phyloP scores from a whole-genome alignment of 768 basidiomycete genomes.

The Tylopilus rubrobrunneus region DNA sequence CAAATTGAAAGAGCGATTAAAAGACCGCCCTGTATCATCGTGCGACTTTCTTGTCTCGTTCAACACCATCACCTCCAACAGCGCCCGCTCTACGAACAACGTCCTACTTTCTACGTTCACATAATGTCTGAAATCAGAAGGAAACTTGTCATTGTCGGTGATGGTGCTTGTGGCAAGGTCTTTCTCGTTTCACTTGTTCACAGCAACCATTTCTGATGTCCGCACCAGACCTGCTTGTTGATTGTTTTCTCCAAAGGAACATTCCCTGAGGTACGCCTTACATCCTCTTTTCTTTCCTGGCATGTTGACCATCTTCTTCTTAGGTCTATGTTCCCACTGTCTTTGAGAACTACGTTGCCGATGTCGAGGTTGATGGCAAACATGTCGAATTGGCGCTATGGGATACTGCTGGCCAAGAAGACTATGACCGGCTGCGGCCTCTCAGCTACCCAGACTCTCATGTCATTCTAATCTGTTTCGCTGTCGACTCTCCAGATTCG shows the following conservation, averaged over 20 bases:
- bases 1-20: slow-evolving; percentile 32
- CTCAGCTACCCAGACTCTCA: slow-evolving; percentile 99
- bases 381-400: slow-evolving; percentile 97
- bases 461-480: slow-evolving; percentile 99
- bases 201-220: slow-evolving; percentile 18
- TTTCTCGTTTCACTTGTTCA: slow-evolving; percentile 1
- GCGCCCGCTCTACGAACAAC: slow-evolving; percentile 31
- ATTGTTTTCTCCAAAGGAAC: slow-evolving; percentile 97
- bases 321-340: slow-evolving; percentile 99
- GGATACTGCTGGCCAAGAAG: slow-evolving; percentile 99
- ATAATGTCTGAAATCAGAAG: slow-evolving; percentile 96
- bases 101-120: slow-evolving; percentile 33
- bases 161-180: slow-evolving; percentile 96
- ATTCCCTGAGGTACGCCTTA: slow-evolving; percentile 75
- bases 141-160: slow-evolving; percentile 98
- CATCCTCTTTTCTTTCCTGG: background rate
- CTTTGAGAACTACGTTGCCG: slow-evolving; percentile 99
- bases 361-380: slow-evolving; percentile 98
- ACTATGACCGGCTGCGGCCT: slow-evolving; percentile 97
- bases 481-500: slow-evolving; percentile 96
- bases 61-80: slow-evolving; percentile 36
- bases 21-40: slow-evolving; percentile 34
- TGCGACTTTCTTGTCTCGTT: slow-evolving; percentile 37
- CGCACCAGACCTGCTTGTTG: slow-evolving; percentile 77
- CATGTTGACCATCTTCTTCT: background rate